Base-by-base conservation (phyloP, 2,329 filamentous ascomycete species). In the Sclerotinia borealis region DNA sequence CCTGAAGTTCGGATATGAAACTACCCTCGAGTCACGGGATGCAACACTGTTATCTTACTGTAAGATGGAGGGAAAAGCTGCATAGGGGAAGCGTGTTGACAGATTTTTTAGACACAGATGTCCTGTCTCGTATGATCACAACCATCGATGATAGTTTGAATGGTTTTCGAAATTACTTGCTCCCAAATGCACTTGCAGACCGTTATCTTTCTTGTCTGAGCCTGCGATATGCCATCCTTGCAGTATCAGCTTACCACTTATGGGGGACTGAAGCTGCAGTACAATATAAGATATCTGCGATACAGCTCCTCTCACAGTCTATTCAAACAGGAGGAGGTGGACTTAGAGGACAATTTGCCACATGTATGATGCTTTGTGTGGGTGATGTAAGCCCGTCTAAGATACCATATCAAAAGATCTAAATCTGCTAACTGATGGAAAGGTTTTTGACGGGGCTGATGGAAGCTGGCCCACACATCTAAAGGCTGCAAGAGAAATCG, bases 331-430 rank as follows among this genome's bases (percentile, higher is more conserved):
- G 54, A n/a, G 55, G 39, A n/a, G 55, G 48, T 19, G 59, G 36
- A 68, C 69, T 55, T 47, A 47, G 52, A 34, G 52, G 17, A 68
- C 78, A 80, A 63, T 73, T 80, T 58, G 78, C 79, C 17, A 76
- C 78, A 15, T 80, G 77, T 9, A 79, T 81, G 79, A 81, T 81
- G 79, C 74, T 81, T 8, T 81, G 79, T 59, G 79, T 81, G 19
- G 80, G 81, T 64, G 80, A 78, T 68, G 79, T 81, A 15, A 54
- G 63, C 61, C 27, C 27, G 25, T 39, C 19, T 34, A 22, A 45
- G 11, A 27, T 43, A 7, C 39, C 3, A 34, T 17, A 2, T 34
- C 37, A 34, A 5, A 19, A 45, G 6, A 7, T 13, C 3, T 31
- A 43, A 2, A 10, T 17, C 4, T 31, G 3, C n/a, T 56, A 34